Conservation (phyloP, 2,329 filamentous ascomycete species). For the Talaromyces funiculosus region DNA sequence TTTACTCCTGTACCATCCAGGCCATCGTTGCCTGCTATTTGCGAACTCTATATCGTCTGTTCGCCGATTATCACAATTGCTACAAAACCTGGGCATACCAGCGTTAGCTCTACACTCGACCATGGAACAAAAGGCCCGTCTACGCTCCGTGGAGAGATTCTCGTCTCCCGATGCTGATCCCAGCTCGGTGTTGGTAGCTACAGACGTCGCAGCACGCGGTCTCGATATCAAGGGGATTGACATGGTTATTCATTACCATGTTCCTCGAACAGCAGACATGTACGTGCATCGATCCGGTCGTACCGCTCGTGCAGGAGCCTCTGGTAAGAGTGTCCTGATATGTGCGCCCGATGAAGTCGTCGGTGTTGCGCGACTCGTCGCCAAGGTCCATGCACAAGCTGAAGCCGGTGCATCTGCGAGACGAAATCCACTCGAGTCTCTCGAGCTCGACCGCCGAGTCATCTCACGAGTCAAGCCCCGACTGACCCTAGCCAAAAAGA, state of each 20-base stretch:
- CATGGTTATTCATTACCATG: slow-evolving; percentile 89
- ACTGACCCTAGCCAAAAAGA: slow-evolving; percentile 73
- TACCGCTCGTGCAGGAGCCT: slow-evolving; percentile 75
- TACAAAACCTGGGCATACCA: slow-evolving; percentile 74
- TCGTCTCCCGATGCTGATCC: slow-evolving; percentile 52
- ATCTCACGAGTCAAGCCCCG: slow-evolving; percentile 71
- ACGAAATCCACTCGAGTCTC: slow-evolving; percentile 59
- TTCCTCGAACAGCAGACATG: slow-evolving; percentile 82
- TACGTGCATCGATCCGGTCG: slow-evolving; percentile 95
- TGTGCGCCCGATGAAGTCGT: slow-evolving; percentile 88
- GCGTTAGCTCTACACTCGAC: slow-evolving; percentile 79
- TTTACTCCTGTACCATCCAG: slow-evolving; percentile 74
- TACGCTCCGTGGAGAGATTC: slow-evolving; percentile 90
- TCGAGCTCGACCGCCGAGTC: slow-evolving; percentile 77
- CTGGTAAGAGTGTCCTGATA: slow-evolving; percentile 77
- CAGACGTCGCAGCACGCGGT: slow-evolving; percentile 87
- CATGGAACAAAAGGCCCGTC: slow-evolving; percentile 91
- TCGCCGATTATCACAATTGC: slow-evolving; percentile 73
- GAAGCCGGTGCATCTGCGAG: slow-evolving; percentile 45
- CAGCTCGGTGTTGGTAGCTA: slow-evolving; percentile 73
- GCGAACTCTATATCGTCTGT: slow-evolving; percentile 94
- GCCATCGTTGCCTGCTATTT: slow-evolving; percentile 79
- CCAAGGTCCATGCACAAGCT: slow-evolving; percentile 70
- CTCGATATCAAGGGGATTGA: slow-evolving; percentile 89
- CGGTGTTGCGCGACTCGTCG: slow-evolving; percentile 74